Percentiles rank a stretch among this genome's conserved stretches.
Conservation (phyloP, 1,284 basidiomycete genomes). For the Sutorius eximius region DNA sequence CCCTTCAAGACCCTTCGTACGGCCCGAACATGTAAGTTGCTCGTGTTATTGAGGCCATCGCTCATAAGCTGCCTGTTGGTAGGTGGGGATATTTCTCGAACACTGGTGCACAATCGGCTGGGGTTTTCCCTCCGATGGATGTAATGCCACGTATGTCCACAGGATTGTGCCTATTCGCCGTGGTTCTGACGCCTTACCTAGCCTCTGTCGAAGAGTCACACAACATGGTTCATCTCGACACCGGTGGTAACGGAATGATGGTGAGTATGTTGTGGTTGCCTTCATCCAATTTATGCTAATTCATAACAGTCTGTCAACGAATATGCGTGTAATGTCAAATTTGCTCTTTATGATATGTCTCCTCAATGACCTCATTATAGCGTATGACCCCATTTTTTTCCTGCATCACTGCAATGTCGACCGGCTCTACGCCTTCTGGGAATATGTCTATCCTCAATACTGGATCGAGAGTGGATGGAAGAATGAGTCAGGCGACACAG, state of each 20-base stretch:
- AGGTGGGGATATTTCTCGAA: constrained; percentile 23
- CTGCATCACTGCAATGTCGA: constrained; percentile 21
- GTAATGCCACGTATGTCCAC: constrained; percentile 12
- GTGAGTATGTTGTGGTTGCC: neutral
- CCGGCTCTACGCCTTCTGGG: constrained; percentile 22
- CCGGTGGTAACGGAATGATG: constrained; percentile 15
- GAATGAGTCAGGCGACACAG: neutral
- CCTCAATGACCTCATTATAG: neutral
- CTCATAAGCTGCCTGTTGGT: neutral
- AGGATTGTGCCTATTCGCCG: neutral
- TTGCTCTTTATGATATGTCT: neutral
- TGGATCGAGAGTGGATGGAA: constrained; percentile 17
- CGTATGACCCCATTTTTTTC: constrained; percentile 19
- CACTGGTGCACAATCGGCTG: neutral
- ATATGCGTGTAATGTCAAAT: constrained; percentile 14
- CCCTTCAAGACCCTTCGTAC: neutral
- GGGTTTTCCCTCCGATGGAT: constrained; percentile 6
- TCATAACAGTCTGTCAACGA: constrained; percentile 9
- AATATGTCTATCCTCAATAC: constrained; percentile 19
- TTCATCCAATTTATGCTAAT: neutral
- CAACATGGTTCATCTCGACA: constrained; percentile 17
- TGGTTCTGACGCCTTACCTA: constrained; percentile 2
- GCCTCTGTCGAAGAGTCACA: constrained; percentile 19
- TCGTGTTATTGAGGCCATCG: too few relatives aligned
- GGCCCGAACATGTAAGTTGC: constrained; percentile 16